Evolutionary conservation across 2,329 filamentous ascomycete species (phyloP), one percentile per base, ranked within the genome.

Genomic region (Alternaria conjuncta): DNA sequence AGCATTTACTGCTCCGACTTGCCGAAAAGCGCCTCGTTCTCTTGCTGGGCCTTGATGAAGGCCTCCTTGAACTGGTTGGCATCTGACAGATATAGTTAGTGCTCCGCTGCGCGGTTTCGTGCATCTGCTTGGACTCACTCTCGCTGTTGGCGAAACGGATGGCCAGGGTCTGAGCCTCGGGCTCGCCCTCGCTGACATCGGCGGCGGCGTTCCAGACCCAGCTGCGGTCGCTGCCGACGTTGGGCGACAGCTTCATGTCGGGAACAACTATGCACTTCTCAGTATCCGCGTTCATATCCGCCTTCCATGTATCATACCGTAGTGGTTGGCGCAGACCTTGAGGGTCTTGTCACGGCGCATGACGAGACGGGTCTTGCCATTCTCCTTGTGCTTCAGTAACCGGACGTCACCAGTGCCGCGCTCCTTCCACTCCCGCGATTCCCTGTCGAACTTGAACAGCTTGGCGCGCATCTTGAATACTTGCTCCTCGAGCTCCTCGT

Each of bases 251-350:
- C 87, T 97, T 97, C 95, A 99, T 98, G 84, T 97, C 95, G 68
- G 95, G 95, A 66, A 97, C 93, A 78, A 99, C 94, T 97, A 71
- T 63, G 55, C 41, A 58, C 41, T 60, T 55, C 49, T 64, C 46
- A 78, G 74, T 65, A 69, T 49, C 21, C 49, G 64, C 76, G 57
- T 60, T 23, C 23, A 20, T 8, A n/a, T 32, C 21, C 36, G 2
- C 6, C 20, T 44, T 9, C 23, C 32, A 23, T 80, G 67, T 55
- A 44, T 55, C 92, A 78, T 90, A 97, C 94, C 91, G 85, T 99
- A 99, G 88, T 99, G 96, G 87, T 99, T 99, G 80, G 96, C 96
- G 90, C 96, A 99, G 84, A 99, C 96, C 89, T 99, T 99, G 85
- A 98, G 90, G 66, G 96, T 99, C 93, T 98, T 98, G 87, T 99